These are phyloP conservation scores for Diaporthe amygdali DNA, from an alignment of 2,329 filamentous ascomycete genomes.

Conservation along the genomic window DNA sequence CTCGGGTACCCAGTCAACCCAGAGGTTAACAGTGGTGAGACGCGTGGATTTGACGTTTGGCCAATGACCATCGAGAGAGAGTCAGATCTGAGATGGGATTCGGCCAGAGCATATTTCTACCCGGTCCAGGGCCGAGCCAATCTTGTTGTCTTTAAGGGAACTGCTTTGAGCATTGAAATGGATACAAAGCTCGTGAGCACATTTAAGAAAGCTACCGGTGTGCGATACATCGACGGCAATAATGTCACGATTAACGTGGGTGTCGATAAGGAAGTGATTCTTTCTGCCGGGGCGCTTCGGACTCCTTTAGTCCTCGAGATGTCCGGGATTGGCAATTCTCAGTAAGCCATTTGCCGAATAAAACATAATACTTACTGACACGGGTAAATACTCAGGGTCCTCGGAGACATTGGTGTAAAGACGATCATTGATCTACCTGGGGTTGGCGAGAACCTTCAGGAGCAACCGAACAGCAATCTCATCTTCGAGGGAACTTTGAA, in stretches of 20 bases:
- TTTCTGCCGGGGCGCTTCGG: slow-evolving; percentile 54
- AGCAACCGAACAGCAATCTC: slow-evolving; percentile 45
- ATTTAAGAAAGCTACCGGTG: slow-evolving; percentile 33
- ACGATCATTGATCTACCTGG: slow-evolving; percentile 36
- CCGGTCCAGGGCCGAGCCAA: slow-evolving; percentile 43
- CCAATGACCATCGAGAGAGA: slow-evolving; percentile 46
- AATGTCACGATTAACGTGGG: slow-evolving; percentile 40
- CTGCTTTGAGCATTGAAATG: slow-evolving; percentile 27
- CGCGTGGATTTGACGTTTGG: slow-evolving; percentile 42
- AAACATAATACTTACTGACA: slow-evolving; percentile 43
- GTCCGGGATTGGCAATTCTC: slow-evolving; percentile 55
- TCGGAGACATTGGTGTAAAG: slow-evolving; percentile 32
- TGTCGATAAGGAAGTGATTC: slow-evolving; percentile 52
- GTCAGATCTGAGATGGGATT: slow-evolving; percentile 43
- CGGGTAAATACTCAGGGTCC: slow-evolving; percentile 45
- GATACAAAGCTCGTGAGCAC: slow-evolving; percentile 36
- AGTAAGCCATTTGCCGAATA: slow-evolving; percentile 28
- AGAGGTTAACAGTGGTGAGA: slow-evolving; percentile 45
- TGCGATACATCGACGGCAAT: slow-evolving; percentile 42
- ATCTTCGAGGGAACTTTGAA: slow-evolving; percentile 31
- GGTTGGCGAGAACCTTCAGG: slow-evolving; percentile 40
- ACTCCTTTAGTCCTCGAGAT: slow-evolving; percentile 57
- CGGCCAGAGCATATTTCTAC: slow-evolving; percentile 48
- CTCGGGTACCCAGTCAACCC: slow-evolving; percentile 39
- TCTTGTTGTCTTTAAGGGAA: slow-evolving; percentile 44